A percentile compares a stretch with the other conserved stretches of the same genome.
Conservation (phyloP, 2,329 filamentous ascomycete genomes). For the Pestalotiopsis sp. region DNA sequence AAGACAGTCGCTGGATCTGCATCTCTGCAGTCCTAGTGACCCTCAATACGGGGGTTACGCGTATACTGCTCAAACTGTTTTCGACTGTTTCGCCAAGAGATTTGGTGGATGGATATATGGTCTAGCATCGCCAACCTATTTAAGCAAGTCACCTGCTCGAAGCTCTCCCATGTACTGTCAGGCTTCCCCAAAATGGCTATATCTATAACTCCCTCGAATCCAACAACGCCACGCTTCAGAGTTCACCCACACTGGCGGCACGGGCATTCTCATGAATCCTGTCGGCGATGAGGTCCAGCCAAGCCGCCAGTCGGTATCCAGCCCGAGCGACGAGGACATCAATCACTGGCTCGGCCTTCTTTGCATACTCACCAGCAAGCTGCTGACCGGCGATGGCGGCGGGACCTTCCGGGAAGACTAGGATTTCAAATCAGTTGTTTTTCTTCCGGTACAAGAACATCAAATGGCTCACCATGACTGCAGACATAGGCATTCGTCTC, state of each 20-base stretch:
- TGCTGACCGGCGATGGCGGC: constrained; percentile 61
- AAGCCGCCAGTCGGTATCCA: constrained; percentile 69
- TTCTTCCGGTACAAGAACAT: background rate
- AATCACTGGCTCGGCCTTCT: constrained; percentile 64
- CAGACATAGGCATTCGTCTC: constrained; percentile 67
- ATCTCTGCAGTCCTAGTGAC: background rate
- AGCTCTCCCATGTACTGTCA: background rate
- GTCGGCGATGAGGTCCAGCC: constrained; percentile 65
- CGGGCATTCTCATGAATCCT: constrained; percentile 26
- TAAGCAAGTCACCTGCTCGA: background rate
- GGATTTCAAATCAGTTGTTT: background rate
- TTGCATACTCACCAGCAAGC: constrained; percentile 65
- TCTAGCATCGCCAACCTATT: background rate
- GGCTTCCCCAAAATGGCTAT: background rate
- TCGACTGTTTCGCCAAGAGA: background rate
- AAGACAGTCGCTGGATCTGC: background rate
- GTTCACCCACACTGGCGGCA: constrained; percentile 27
- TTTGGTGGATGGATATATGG: constrained; percentile 1
- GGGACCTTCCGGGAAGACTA: constrained; percentile 65
- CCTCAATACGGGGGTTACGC: background rate
- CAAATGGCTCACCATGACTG: constrained; percentile 52
- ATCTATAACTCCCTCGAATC: background rate
- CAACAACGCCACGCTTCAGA: constrained; percentile 26
- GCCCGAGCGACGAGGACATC: constrained; percentile 70
- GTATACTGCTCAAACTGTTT: background rate